phyloP scores from a whole-genome alignment of 2,329 filamentous ascomycete genomes.

The Geosmithia flava region DNA sequence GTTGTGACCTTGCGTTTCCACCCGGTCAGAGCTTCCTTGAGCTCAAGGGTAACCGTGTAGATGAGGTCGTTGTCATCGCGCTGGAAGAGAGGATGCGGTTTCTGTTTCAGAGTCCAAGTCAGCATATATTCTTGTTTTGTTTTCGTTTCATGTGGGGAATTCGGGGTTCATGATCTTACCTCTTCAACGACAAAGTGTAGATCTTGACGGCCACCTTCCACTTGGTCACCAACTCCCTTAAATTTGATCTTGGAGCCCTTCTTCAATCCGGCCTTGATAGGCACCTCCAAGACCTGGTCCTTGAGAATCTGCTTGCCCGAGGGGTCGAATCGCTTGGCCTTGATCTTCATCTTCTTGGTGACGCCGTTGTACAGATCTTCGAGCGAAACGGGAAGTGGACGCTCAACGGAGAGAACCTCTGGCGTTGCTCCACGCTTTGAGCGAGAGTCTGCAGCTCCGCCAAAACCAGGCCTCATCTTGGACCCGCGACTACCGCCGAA shows the following conservation, averaged over 20 bases:
- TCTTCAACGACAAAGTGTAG: slow-evolving; percentile 90
- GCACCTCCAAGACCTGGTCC: slow-evolving; percentile 85
- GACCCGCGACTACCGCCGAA: slow-evolving; percentile 22
- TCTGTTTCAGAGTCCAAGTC: slow-evolving; percentile 35
- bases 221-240: slow-evolving; percentile 92
- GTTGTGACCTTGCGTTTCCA: slow-evolving; percentile 88
- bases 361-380: slow-evolving; percentile 82
- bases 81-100: slow-evolving; percentile 72
- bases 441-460: slow-evolving; percentile 8
- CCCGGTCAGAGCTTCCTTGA: slow-evolving; percentile 90
- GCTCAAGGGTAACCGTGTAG: slow-evolving; percentile 64
- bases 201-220: slow-evolving; percentile 91
- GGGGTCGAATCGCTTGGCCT: slow-evolving; percentile 81
- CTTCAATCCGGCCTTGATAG: slow-evolving; percentile 91
- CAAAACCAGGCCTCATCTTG: slow-evolving; percentile 28
- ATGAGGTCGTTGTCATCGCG: slow-evolving; percentile 83
- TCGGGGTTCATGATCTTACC: slow-evolving; percentile 37
- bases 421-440: slow-evolving; percentile 35
- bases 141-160: neutral
- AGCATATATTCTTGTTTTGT: neutral
- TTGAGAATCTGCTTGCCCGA: slow-evolving; percentile 74
- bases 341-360: slow-evolving; percentile 97
- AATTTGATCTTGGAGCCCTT: slow-evolving; percentile 98
- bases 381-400: slow-evolving; percentile 64
- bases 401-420: slow-evolving; percentile 85